phyloP scores from a whole-genome alignment of 768 basidiomycete species.

The Steccherinum ochraceum region DNA sequence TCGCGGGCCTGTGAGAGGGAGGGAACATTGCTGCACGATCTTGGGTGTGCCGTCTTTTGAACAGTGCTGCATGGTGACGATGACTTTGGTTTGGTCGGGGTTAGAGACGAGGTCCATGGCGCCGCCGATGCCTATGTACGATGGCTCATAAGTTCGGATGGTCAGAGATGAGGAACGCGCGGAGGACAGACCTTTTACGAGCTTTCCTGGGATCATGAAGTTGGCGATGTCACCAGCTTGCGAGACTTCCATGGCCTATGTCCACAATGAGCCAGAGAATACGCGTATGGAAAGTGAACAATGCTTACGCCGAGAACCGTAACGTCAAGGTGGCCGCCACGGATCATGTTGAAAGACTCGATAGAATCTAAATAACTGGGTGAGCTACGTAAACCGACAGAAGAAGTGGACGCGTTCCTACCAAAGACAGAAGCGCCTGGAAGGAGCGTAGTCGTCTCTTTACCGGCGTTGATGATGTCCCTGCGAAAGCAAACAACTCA shows the following conservation, averaged over 20 bases:
- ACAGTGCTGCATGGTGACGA: conserved; percentile 83
- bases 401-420: no score
- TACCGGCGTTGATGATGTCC: conserved; percentile 89
- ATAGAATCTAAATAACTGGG: conserved; percentile 51
- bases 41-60: conserved; percentile 86
- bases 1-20: conserved; percentile 84
- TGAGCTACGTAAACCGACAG: no score
- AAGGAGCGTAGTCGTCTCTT: conserved; percentile 86
- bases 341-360: conserved; percentile 95
- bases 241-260: conserved; percentile 90
- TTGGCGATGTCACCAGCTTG: conserved; percentile 90
- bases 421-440: conserved; percentile 89
- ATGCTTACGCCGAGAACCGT: conserved; percentile 83
- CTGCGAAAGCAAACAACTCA: no score
- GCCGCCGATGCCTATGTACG: conserved; percentile 73
- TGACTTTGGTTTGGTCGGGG: conserved; percentile 89
- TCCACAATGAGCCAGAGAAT: no score
- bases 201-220: conserved; percentile 95
- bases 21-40: conserved; percentile 69
- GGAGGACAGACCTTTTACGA: conserved; percentile 72
- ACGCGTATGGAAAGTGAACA: no score
- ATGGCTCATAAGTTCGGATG: no score
- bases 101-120: conserved; percentile 95
- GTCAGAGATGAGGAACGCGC: no score
- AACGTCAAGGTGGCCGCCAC: conserved; percentile 89